Evolutionary conservation across 2,329 filamentous ascomycete species (phyloP).

Genomic region (Davidsoniella neocaledoniae): DNA sequence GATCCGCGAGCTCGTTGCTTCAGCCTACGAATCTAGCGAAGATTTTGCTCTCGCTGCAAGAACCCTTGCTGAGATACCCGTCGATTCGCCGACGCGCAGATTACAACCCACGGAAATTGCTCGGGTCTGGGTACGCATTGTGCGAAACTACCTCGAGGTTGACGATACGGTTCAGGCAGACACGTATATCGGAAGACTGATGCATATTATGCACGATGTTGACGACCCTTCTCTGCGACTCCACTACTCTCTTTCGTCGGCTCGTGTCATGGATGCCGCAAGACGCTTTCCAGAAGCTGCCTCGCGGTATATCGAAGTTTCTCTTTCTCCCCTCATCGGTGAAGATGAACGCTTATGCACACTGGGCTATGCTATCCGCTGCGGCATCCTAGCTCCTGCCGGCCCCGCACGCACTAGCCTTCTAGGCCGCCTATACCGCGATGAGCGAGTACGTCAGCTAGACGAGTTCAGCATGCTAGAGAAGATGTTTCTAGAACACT

Average conservation of each 20-base stretch:
- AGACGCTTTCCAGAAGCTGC: constrained; percentile 78
- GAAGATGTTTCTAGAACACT: constrained; percentile 89
- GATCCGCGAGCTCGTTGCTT: constrained; percentile 65
- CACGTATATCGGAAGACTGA: constrained; percentile 82
- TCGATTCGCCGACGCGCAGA: constrained; percentile 76
- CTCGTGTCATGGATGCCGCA: constrained; percentile 81
- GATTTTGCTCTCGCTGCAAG: constrained; percentile 65
- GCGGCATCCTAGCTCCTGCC: constrained; percentile 80
- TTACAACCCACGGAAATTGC: constrained; percentile 72
- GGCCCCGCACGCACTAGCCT: constrained; percentile 69
- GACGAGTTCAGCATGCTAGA: constrained; percentile 79
- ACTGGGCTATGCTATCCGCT: constrained; percentile 74
- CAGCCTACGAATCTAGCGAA: constrained; percentile 66
- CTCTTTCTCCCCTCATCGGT: constrained; percentile 58
- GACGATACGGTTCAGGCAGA: constrained; percentile 79
- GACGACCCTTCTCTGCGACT: constrained; percentile 57
- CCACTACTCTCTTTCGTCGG: constrained; percentile 81
- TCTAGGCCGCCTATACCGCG: constrained; percentile 77
- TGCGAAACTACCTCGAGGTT: constrained; percentile 83
- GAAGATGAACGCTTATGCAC: constrained; percentile 76
- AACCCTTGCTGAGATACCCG: constrained; percentile 63
- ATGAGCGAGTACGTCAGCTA: constrained; percentile 62
- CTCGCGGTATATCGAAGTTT: constrained; percentile 76
- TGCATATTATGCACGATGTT: constrained; percentile 73
- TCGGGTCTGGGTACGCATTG: constrained; percentile 80